A percentile compares a stretch with the other conserved stretches of the same genome.
Evolutionary conservation across 2,329 filamentous ascomycete species (phyloP).

Genomic region (Massarina eburnea): DNA sequence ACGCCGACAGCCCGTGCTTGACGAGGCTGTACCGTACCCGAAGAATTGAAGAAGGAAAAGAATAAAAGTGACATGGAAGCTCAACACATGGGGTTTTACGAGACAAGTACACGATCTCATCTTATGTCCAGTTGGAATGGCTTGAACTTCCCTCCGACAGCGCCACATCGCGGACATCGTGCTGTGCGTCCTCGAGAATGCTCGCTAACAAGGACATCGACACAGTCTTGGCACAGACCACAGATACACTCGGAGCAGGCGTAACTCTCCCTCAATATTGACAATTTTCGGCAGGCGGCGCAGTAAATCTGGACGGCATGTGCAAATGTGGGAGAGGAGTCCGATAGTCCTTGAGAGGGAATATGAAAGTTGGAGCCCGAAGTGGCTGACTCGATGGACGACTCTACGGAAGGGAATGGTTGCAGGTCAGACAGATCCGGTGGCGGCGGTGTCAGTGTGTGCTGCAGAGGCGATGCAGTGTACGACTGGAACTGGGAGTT

Average conservation of each 20-base stretch:
- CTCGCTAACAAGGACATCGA: constrained; percentile 76
- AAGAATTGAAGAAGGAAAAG: background rate
- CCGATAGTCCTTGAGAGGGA: constrained; percentile 50
- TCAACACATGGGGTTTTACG: background rate
- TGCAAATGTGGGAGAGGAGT: constrained; percentile 61
- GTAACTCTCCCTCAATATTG: constrained; percentile 78
- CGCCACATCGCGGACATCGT: constrained; percentile 75
- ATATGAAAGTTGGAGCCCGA: constrained; percentile 70
- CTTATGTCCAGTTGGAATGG: constrained; percentile 82
- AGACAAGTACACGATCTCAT: constrained; percentile 46
- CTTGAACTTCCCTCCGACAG: constrained; percentile 78
- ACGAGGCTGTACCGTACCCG: background rate
- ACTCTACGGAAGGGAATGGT: constrained; percentile 90
- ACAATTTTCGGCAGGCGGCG: constrained; percentile 78
- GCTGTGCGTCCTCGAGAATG: constrained; percentile 68
- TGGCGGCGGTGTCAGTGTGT: constrained; percentile 80
- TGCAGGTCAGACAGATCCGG: constrained; percentile 54
- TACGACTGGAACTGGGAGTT: constrained; percentile 64
- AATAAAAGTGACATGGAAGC: background rate
- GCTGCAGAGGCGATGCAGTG: constrained; percentile 86
- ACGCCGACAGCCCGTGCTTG: background rate
- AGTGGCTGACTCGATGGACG: constrained; percentile 67
- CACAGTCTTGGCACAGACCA: constrained; percentile 85
- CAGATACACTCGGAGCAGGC: constrained; percentile 97
- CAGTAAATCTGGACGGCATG: constrained; percentile 82